Percentiles rank a stretch among this genome's conserved stretches.
These are phyloP conservation scores for Colletotrichum aenigma DNA, from an alignment of 2,329 filamentous ascomycete genomes.

Conservation along the genomic window DNA sequence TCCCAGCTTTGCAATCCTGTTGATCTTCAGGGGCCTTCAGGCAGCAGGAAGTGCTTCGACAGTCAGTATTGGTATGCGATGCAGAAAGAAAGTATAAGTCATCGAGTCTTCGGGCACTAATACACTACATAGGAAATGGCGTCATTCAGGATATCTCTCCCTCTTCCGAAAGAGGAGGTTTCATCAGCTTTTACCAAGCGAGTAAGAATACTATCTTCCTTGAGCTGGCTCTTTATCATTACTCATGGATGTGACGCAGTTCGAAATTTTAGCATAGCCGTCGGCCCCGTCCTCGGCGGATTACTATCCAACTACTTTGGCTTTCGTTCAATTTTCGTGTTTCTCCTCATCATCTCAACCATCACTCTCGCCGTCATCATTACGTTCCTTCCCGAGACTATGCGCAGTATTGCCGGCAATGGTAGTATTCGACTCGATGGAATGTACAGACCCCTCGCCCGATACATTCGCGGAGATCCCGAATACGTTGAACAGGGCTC, in stretches of 20 bases:
- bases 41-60: conserved; percentile 51
- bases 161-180: conserved; percentile 28
- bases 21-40: conserved; percentile 52
- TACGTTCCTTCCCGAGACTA: conserved; percentile 29
- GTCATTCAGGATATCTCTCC: conserved; percentile 36
- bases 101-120: not conserved
- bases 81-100: not conserved
- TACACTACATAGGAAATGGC: conserved; percentile 26
- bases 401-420: conserved; percentile 29
- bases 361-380: conserved; percentile 21
- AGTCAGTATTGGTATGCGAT: conserved; percentile 45
- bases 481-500: conserved; percentile 10
- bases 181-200: conserved; percentile 35
- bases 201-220: conserved; percentile 22
- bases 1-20: conserved; percentile 43
- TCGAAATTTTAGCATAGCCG: conserved; percentile 30
- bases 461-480: conserved; percentile 11
- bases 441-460: conserved; percentile 27
- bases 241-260: conserved; percentile 10
- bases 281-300: conserved; percentile 38
- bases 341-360: not conserved
- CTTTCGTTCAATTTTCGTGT: conserved; percentile 34
- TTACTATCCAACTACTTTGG: conserved; percentile 26
- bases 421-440: conserved; percentile 25
- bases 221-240: not conserved